A percentile compares a stretch with the other conserved stretches of the same genome.
phyloP scores from a whole-genome alignment of 1,139 yeast genomes.

The Ogataea hybrid region DNA sequence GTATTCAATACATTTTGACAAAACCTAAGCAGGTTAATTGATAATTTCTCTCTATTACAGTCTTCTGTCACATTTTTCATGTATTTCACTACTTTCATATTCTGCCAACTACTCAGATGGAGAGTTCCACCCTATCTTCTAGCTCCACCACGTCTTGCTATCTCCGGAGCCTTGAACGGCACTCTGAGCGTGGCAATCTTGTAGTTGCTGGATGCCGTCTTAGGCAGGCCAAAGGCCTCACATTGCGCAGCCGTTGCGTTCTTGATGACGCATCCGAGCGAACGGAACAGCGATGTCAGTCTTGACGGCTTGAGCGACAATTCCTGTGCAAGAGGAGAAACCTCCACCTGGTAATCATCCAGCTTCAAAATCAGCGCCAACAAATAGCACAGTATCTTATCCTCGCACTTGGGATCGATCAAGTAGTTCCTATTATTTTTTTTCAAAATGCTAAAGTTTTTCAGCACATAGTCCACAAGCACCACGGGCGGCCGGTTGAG shows the following conservation, averaged over 20 bases:
- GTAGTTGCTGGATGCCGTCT: constrained; percentile 59
- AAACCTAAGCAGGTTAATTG: too few relatives aligned
- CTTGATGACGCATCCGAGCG: constrained; percentile 80
- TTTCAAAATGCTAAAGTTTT: constrained; percentile 64
- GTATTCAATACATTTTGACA: neutral
- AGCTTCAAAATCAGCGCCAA: constrained; percentile 72
- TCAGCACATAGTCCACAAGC: constrained; percentile 70
- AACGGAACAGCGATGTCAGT: constrained; percentile 65
- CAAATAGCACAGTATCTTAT: constrained; percentile 77
- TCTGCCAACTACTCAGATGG: too few relatives aligned
- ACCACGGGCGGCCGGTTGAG: constrained; percentile 72
- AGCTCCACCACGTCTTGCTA: constrained; percentile 52
- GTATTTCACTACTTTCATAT: too few relatives aligned
- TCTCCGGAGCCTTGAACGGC: constrained; percentile 87
- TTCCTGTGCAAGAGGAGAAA: constrained; percentile 83
- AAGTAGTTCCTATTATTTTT: constrained; percentile 68
- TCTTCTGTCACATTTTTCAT: too few relatives aligned
- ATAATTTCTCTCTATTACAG: too few relatives aligned
- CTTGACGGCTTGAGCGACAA: constrained; percentile 78
- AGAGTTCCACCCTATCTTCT: constrained; percentile 33
- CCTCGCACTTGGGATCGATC: constrained; percentile 86
- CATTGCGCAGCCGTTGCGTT: constrained; percentile 78
- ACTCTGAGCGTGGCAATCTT: constrained; percentile 83
- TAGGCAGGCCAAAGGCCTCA: constrained; percentile 77
- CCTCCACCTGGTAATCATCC: constrained; percentile 71